These are phyloP conservation scores for Teratosphaeria gauchensis DNA, from an alignment of 2,329 filamentous ascomycete genomes.

Conservation along the genomic window DNA sequence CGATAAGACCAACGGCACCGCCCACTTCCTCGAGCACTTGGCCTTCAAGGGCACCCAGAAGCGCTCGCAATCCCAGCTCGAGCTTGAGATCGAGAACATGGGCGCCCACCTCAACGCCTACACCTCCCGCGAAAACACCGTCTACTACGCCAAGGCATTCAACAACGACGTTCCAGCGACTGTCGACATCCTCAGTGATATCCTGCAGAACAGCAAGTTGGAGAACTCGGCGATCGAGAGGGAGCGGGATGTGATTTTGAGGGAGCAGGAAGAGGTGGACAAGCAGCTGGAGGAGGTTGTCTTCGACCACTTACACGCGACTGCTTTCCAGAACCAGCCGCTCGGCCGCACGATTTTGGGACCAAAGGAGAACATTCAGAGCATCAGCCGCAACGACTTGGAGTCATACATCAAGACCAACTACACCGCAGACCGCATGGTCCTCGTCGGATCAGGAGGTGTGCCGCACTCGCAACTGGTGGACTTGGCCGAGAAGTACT, in stretches of 20 bases:
- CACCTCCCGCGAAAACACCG: conserved; percentile 98
- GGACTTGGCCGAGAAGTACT: conserved; percentile 93
- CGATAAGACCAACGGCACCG: conserved; percentile 95
- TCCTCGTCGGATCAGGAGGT: conserved; percentile 89
- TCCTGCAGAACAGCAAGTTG: conserved; percentile 98
- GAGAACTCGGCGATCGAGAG: conserved; percentile 88
- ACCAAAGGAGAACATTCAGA: conserved; percentile 95
- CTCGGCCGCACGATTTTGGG: conserved; percentile 96
- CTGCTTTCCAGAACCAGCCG: conserved; percentile 91
- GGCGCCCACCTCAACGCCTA: conserved; percentile 98
- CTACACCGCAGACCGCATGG: conserved; percentile 99
- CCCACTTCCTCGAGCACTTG: conserved; percentile 98
- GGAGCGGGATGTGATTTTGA: conserved; percentile 95
- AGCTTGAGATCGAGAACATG: conserved; percentile 99
- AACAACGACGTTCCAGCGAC: conserved; percentile 93
- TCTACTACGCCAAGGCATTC: conserved; percentile 99
- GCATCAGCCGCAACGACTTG: conserved; percentile 85
- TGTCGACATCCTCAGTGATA: conserved; percentile 97
- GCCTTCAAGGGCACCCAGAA: conserved; percentile 99
- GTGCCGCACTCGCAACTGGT: conserved; percentile 91
- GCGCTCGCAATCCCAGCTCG: conserved; percentile 91
- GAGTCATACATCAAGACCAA: conserved; percentile 97
- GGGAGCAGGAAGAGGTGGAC: conserved; percentile 98
- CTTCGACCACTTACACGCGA: conserved; percentile 97
- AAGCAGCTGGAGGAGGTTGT: conserved; percentile 99